Base-by-base conservation (phyloP, 306 rosid genomes). In the Corylus americana region DNA sequence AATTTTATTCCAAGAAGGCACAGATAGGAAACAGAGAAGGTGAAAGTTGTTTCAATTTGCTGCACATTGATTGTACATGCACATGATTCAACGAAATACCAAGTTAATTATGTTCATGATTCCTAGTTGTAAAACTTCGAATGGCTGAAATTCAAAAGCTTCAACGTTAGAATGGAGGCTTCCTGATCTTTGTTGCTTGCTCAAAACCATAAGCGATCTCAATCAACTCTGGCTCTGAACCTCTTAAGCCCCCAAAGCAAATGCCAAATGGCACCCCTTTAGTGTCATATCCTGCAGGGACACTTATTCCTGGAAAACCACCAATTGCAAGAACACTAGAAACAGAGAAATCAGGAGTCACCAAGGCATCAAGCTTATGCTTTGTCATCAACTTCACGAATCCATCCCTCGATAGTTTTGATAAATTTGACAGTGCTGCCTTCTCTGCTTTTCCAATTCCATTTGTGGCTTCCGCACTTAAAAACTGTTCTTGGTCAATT, bases 201-300 rank as follows among this genome's bases (percentile, higher is more conserved):
- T 91, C 93, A 72, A 90, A 93, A n/a, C 85, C 87, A 64, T 87
- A 93, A 0, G 97, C 87, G 54, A 87, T 79, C 80, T 93, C 89
- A 3, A 93, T 91, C 49, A 91, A 81, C 71, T 80, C 90, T 18
- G 90, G 85, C 77, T 91, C 97, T 0, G 87, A 88, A 13, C 94
- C 94, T 82, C 82, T 87, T 67, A 90, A 76, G 31, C 97, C 95
- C 20, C 88, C 94, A 53, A 91, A 91, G 76, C 62, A 77, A 79
- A 91, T 81, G 22, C 98, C 97, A 78, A 91, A 82, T 20, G 95
- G 95, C n/a, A 1, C 35, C 18, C 4, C 55, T 4, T 68, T 79
- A 17, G 83, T 51, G n/a, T 85, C 77, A 78, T 84, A 91, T 47
- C 92, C 94, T 17, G 91, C 97, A 10, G 93, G 94, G 69, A 91